Conservation (phyloP, 495 filamentous ascomycete species). For the Lentithecium fluviatile region DNA sequence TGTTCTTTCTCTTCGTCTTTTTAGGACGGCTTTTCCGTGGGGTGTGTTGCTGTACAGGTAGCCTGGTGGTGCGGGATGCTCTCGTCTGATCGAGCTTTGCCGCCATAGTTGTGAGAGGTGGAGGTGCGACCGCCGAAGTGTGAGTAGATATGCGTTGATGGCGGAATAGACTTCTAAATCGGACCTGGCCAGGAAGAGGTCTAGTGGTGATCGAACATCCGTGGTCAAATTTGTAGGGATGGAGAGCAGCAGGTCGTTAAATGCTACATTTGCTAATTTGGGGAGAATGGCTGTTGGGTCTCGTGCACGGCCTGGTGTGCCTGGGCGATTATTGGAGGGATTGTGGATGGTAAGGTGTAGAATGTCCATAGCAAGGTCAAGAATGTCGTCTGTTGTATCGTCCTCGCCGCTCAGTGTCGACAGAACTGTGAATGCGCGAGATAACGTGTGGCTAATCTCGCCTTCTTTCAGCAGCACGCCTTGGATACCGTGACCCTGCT, state of each 20-base stretch:
- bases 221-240: conserved; percentile 68
- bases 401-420: conserved; percentile 67
- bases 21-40: conserved; percentile 56
- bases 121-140: conserved; percentile 77
- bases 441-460: conserved; percentile 72
- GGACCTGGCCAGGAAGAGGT: conserved; percentile 74
- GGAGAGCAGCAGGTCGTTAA: conserved; percentile 81
- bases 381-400: conserved; percentile 68
- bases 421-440: conserved; percentile 73
- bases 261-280: conserved; percentile 46
- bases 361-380: conserved; percentile 78
- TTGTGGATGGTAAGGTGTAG: conserved; percentile 62
- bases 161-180: conserved; percentile 77
- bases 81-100: conserved; percentile 69
- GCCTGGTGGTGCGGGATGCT: conserved; percentile 66
- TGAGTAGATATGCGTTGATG: conserved; percentile 83
- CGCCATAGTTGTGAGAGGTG: conserved; percentile 82
- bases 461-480: conserved; percentile 77
- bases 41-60: conserved; percentile 61
- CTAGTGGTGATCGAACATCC: conserved; percentile 74
- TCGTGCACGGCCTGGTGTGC: conserved; percentile 33
- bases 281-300: conserved; percentile 22
- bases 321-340: conserved; percentile 30
- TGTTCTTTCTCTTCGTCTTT: conserved; percentile 57
- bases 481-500: conserved; percentile 44